A percentile compares a stretch with the other conserved stretches of the same genome.
Evolutionary conservation across 2,329 filamentous ascomycete genomes (phyloP).

Genomic region (Phaeosphaeriaceae sp.): DNA sequence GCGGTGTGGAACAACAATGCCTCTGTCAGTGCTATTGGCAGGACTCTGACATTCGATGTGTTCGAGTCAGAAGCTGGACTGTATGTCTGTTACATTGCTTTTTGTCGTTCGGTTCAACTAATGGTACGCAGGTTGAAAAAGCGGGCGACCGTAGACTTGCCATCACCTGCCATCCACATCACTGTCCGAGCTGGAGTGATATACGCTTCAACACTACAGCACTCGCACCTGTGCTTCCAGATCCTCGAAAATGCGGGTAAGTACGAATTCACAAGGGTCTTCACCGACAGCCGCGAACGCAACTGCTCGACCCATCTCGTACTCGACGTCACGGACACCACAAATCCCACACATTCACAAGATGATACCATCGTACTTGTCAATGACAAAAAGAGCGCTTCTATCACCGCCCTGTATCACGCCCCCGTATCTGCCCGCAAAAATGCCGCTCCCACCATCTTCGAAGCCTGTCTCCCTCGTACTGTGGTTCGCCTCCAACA

Average conservation of each 20-base stretch:
- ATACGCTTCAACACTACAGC: constrained; percentile 61
- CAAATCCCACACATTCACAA: background rate
- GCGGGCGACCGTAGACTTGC: constrained; percentile 49
- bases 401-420: constrained; percentile 40
- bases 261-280: constrained; percentile 30
- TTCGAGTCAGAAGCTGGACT: constrained; percentile 30
- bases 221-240: constrained; percentile 60
- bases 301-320: constrained; percentile 35
- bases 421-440: constrained; percentile 23
- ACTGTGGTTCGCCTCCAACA: constrained; percentile 58
- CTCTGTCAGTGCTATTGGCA: constrained; percentile 36
- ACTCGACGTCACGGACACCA: constrained; percentile 12
- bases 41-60: constrained; percentile 34
- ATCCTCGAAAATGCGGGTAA: constrained; percentile 38
- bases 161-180: constrained; percentile 59
- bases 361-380: constrained; percentile 35
- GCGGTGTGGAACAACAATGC: constrained; percentile 33
- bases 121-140: constrained; percentile 48
- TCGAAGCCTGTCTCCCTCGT: constrained; percentile 52
- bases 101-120: too few species aligned
- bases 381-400: constrained; percentile 41
- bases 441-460: constrained; percentile 43
- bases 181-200: constrained; percentile 56
- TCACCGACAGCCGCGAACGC: constrained; percentile 40
- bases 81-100: constrained; percentile 13